Base-by-base conservation (phyloP, 1,139 yeast species). In the Debaryomycetaceae sp. region DNA sequence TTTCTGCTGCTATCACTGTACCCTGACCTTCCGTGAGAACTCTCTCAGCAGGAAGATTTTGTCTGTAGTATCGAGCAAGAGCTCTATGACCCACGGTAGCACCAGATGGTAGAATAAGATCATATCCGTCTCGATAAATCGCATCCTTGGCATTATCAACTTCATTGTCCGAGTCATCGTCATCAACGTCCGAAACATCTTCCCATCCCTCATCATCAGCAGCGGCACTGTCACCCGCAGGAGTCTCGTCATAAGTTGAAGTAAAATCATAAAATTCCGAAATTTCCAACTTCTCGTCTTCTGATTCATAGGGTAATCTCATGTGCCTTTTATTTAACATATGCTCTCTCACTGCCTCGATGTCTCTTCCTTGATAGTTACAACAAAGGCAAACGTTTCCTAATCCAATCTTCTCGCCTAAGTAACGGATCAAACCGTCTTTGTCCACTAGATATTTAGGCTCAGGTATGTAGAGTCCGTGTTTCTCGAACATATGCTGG, bases 311-410 rank as follows among this genome's bases (percentile, higher is more conserved):
- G 0, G 99, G 98, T 46, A 93, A 78, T 61, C 81, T 80, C 71
- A 91, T 85, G 62, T 93, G 99, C 50, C 90, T 81, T 65, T 93
- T 93, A 20, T 86, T 77, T 6, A 75, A 59, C 89, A 91, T 86
- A 63, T 93, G 99, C 38, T 90, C 95, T 53, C 97, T 82, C 6
- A 88, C 93, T 46, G 96, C 88, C 59, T 88, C 96, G 34, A 91
- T 62, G 45, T 83, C 81, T 53, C 80, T 78, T 6, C 98, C 98
- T 63, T 88, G 90, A 62, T 84, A 95, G 41, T 74, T 73, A 64
- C 99, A 93, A 42, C 83, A 79, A 42, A 93, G 67, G 64, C 99
- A 93, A 55, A 87, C 81, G 56, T 87, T 84, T 38, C 97, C 97
- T 40, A 85, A 76, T 9, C 95, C 89, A 49, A 93, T 81, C 58